These are phyloP conservation scores for Buddleja alternifolia DNA, from an alignment of 257 asterid genomes.

Conservation along the genomic window DNA sequence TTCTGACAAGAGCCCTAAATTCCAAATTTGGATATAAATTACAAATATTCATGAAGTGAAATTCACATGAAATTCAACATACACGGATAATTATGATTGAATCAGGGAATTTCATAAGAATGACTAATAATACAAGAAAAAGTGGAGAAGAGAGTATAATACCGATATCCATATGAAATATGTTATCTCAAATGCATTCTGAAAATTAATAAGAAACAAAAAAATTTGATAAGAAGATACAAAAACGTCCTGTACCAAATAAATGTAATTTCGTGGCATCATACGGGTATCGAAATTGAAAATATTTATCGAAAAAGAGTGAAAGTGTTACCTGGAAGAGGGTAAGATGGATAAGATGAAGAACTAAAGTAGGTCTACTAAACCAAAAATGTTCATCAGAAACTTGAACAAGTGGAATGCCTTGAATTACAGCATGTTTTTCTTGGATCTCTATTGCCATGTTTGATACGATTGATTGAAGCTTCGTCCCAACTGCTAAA, in stretches of 20 bases:
- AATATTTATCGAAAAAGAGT: neutral
- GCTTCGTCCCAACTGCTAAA: slow-evolving; percentile 93
- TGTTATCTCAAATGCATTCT: slow-evolving; percentile 97
- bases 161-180: slow-evolving; percentile 91
- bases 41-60: too few species aligned
- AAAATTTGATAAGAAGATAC: slow-evolving; percentile 4
- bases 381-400: slow-evolving; percentile 94
- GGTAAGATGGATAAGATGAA: slow-evolving; percentile 73
- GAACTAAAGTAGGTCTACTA: slow-evolving; percentile 63
- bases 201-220: slow-evolving; percentile 30
- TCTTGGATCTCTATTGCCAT: slow-evolving; percentile 98
- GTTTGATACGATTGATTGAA: slow-evolving; percentile 82
- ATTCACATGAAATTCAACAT: too few species aligned
- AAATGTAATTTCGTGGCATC: too few species aligned
- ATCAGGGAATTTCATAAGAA: too few species aligned
- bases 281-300: neutral
- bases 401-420: slow-evolving; percentile 94
- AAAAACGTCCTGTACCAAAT: too few species aligned
- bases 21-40: too few species aligned
- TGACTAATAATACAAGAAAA: neutral
- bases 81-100: too few species aligned
- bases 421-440: slow-evolving; percentile 92
- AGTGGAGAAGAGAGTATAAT: slow-evolving; percentile 11
- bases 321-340: slow-evolving; percentile 74
- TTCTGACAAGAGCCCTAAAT: too few species aligned